These are phyloP conservation scores for Spatholobus suberectus DNA, from an alignment of 306 rosid species.

Conservation along the genomic window DNA sequence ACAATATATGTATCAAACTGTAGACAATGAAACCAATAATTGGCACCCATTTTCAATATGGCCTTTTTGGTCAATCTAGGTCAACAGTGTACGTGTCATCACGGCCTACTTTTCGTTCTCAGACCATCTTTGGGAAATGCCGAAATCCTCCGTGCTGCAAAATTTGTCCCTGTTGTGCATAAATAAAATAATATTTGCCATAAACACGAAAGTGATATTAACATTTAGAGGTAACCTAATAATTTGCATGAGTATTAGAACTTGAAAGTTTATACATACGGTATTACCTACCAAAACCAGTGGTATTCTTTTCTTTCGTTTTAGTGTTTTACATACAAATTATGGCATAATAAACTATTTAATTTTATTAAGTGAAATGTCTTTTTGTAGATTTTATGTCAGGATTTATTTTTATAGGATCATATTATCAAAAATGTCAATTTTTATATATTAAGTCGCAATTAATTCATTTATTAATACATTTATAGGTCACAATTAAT, in stretches of 20 bases:
- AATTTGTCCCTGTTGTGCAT: neutral
- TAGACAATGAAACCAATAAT: slow-evolving; percentile 25
- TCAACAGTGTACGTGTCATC: neutral
- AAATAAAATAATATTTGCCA: neutral
- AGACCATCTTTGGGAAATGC: neutral
- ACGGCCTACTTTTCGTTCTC: neutral
- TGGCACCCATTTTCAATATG: neutral
- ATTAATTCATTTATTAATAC: too few relatives aligned
- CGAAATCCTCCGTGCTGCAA: neutral
- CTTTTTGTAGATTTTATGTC: neutral
- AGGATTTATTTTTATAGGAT: neutral
- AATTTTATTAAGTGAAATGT: neutral
- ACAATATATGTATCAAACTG: neutral
- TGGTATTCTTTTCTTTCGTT: neutral
- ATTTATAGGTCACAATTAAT: too few relatives aligned
- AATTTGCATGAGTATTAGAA: neutral
- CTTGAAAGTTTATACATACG: neutral
- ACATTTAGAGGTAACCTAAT: neutral
- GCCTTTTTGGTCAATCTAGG: neutral
- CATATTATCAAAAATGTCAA: too few relatives aligned
- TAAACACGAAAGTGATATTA: neutral
- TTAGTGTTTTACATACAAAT: neutral
- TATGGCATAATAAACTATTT: neutral
- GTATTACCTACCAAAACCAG: neutral
- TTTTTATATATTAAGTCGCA: too few relatives aligned